phyloP scores from a whole-genome alignment of 345 rosid genomes.

The Pistacia vera region DNA sequence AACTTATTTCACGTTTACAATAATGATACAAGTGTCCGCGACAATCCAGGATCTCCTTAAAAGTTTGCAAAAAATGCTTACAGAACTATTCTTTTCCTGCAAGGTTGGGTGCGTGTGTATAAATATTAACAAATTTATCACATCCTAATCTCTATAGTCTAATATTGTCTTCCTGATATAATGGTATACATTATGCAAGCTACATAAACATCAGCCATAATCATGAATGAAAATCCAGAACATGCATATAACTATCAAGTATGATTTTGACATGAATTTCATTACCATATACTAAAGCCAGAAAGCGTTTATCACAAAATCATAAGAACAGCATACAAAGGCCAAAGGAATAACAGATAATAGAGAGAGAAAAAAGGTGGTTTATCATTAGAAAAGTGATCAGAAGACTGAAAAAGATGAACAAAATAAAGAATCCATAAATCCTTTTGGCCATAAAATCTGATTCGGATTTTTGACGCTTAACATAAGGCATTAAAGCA shows the following conservation, averaged over 20 bases:
- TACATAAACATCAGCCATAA: neutral
- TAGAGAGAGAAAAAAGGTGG: neutral
- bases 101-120: neutral
- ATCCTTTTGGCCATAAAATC: neutral
- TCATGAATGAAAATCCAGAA: neutral
- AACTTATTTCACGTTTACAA: neutral
- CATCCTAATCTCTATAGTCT: neutral
- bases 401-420: conserved; percentile 30
- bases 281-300: neutral
- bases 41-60: neutral
- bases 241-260: neutral
- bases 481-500: neutral
- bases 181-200: neutral
- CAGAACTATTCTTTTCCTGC: neutral
- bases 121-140: neutral
- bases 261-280: too few relatives aligned
- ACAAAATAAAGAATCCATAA: conserved; percentile 12
- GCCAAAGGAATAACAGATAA: neutral
- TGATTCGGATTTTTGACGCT: neutral
- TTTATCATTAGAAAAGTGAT: conserved; percentile 40
- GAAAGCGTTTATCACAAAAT: neutral
- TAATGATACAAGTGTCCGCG: neutral
- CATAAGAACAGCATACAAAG: neutral
- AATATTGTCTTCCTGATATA: neutral
- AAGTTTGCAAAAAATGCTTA: too few relatives aligned